Evolutionary conservation across 306 rosid genomes (phyloP).

Genomic region (Oxytropis ochrocephala): DNA sequence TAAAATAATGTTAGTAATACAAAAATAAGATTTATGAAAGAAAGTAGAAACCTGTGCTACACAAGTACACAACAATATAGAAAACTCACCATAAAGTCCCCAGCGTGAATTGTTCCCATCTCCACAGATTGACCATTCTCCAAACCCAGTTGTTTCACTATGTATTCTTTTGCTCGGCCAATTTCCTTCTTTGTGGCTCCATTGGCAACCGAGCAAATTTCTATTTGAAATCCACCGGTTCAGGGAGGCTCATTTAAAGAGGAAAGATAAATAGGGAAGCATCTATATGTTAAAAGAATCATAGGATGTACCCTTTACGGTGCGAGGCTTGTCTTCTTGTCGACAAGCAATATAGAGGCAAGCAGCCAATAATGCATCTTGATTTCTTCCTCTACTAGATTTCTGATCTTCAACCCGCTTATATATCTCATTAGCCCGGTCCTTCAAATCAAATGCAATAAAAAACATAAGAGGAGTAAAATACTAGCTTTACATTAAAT

Average conservation of each 20-base stretch:
- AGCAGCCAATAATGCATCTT: slow-evolving; percentile 95
- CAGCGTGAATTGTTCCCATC: slow-evolving; percentile 98
- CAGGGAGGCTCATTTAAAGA: slow-evolving; percentile 55
- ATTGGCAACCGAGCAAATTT: slow-evolving; percentile 97
- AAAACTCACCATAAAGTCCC: slow-evolving; percentile 85
- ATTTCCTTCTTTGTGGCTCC: slow-evolving; percentile 98
- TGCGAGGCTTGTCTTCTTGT: slow-evolving; percentile 95
- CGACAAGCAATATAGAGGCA: slow-evolving; percentile 99
- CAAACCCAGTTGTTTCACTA: slow-evolving; percentile 95
- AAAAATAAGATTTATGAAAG: not conserved
- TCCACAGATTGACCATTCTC: slow-evolving; percentile 95
- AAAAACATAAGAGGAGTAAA: slow-evolving; percentile 13
- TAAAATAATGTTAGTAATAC: slow-evolving; percentile 8
- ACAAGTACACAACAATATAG: not conserved
- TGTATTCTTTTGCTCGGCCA: slow-evolving; percentile 98
- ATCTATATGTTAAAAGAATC: slow-evolving; percentile 52
- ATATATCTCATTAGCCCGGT: slow-evolving; percentile 94
- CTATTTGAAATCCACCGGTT: slow-evolving; percentile 67
- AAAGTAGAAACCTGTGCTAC: not conserved
- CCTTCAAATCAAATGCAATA: slow-evolving; percentile 42
- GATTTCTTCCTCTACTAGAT: slow-evolving; percentile 97
- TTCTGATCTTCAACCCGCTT: slow-evolving; percentile 95
- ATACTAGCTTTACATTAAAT: not conserved
- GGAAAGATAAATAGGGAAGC: slow-evolving; percentile 50
- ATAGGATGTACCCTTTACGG: slow-evolving; percentile 82